Conservation (phyloP, 2,329 filamentous ascomycete genomes). For the Paraconiothyrium sp. region DNA sequence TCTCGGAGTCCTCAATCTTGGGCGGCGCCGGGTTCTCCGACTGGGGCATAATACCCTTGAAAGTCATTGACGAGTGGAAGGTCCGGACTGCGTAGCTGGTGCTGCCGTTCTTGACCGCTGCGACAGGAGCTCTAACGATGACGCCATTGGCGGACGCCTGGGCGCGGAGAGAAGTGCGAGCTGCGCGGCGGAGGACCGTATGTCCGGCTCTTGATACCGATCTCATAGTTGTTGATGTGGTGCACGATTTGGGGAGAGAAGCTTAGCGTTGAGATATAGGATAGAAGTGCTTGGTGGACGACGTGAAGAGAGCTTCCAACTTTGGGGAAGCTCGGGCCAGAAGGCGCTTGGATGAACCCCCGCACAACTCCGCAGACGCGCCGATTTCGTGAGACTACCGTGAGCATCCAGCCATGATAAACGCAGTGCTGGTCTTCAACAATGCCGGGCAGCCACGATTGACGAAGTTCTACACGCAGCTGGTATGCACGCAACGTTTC, state of each 20-base stretch:
- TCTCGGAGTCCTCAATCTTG: conserved; percentile 46
- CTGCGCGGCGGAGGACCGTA: conserved; percentile 33
- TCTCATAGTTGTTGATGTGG: conserved; percentile 31
- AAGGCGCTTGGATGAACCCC: background rate
- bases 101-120: conserved; percentile 17
- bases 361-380: conserved; percentile 20
- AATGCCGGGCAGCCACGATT: conserved; percentile 95
- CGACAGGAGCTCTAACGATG: conserved; percentile 30
- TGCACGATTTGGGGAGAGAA: background rate
- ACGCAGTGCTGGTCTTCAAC: conserved; percentile 98
- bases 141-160: conserved; percentile 38
- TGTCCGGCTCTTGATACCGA: conserved; percentile 33
- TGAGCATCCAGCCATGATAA: conserved; percentile 77
- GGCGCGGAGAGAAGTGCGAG: conserved; percentile 31
- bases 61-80: conserved; percentile 38
- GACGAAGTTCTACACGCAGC: conserved; percentile 98
- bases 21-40: conserved; percentile 51
- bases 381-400: background rate
- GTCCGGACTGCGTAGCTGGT: conserved; percentile 23
- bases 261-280: conserved; percentile 11
- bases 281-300: conserved; percentile 15
- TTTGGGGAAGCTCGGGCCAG: conserved; percentile 23
- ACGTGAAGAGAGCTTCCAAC: conserved; percentile 20
- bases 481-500: conserved; percentile 65
- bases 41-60: conserved; percentile 56